phyloP scores from a whole-genome alignment of 2,329 filamentous ascomycete genomes.

The Talaromyces albobiverticillius region DNA sequence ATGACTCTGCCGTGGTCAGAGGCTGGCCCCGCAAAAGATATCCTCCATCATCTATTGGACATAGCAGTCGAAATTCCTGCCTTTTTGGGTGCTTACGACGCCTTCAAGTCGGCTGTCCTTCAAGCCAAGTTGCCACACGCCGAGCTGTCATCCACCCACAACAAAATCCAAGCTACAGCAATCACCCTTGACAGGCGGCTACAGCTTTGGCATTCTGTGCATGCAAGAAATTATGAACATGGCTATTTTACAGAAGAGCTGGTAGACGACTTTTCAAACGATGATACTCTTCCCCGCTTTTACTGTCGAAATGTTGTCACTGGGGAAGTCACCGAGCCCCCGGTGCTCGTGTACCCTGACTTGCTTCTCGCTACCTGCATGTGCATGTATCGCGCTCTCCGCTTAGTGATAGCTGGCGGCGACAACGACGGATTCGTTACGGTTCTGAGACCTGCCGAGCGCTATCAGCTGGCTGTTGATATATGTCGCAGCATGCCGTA shows the following conservation, averaged over 20 bases:
- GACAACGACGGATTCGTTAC: conserved; percentile 21
- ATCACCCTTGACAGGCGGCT: conserved; percentile 20
- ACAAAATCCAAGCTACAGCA: conserved; percentile 20
- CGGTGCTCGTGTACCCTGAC: conserved; percentile 23
- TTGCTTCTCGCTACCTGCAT: conserved; percentile 23
- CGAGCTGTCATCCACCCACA: conserved; percentile 18
- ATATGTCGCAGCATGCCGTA: conserved; percentile 31
- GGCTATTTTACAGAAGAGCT: conserved; percentile 18
- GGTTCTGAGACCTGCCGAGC: conserved; percentile 22
- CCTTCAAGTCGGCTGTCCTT: conserved; percentile 16
- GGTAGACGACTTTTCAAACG: conserved; percentile 3
- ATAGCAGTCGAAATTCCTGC: conserved; percentile 25
- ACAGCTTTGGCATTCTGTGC: conserved; percentile 20
- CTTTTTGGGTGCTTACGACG: conserved; percentile 22
- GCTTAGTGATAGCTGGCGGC: conserved; percentile 22
- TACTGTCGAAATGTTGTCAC: conserved; percentile 21
- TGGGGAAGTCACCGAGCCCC: conserved; percentile 18
- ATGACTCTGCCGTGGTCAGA: conserved; percentile 24
- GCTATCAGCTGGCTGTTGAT: conserved; percentile 27
- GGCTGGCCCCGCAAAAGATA: conserved; percentile 21
- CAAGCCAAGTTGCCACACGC: conserved; percentile 2
- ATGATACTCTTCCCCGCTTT: conserved; percentile 21
- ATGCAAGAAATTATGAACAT: conserved; percentile 18
- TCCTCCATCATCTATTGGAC: conserved; percentile 24
- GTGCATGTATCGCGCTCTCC: conserved; percentile 26